These are phyloP conservation scores for Isochrysis galbana DNA, from an alignment of 78 protist species.

Conservation along the genomic window DNA sequence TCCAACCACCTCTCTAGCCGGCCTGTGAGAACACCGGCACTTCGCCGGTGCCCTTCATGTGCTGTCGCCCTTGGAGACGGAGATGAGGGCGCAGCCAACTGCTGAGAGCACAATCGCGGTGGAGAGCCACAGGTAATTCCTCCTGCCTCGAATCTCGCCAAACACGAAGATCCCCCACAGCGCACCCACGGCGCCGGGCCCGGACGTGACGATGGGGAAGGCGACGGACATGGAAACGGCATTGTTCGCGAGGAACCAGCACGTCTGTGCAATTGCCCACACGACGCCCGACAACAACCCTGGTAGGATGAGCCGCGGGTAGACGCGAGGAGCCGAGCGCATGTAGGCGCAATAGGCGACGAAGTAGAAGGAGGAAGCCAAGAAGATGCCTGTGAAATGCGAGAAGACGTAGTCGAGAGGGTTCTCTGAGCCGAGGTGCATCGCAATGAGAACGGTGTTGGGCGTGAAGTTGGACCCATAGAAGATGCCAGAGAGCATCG, in stretches of 20 bases:
- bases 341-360: conserved; percentile 51
- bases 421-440: neutral
- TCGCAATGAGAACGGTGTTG: neutral
- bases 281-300: conserved; percentile 74
- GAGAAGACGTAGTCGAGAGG: conserved; percentile 68
- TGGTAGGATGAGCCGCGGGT: conserved; percentile 66
- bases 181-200: conserved; percentile 72
- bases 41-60: too few relatives aligned
- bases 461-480: conserved; percentile 65
- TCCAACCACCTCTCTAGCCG: too few relatives aligned
- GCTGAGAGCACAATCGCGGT: conserved; percentile 41
- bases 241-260: conserved; percentile 59
- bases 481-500: conserved; percentile 33
- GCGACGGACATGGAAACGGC: conserved; percentile 58
- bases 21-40: too few relatives aligned
- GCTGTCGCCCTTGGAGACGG: neutral
- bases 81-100: neutral
- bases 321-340: conserved; percentile 59
- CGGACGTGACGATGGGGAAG: conserved; percentile 76
- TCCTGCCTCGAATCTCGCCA: conserved; percentile 73
- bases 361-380: conserved; percentile 67
- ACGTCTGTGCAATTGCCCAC: neutral
- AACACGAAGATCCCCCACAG: conserved; percentile 72
- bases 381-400: conserved; percentile 80
- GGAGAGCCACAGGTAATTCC: conserved; percentile 61